phyloP scores from a whole-genome alignment of 176 grass and related monocot species.

The Juncus inflexus region DNA sequence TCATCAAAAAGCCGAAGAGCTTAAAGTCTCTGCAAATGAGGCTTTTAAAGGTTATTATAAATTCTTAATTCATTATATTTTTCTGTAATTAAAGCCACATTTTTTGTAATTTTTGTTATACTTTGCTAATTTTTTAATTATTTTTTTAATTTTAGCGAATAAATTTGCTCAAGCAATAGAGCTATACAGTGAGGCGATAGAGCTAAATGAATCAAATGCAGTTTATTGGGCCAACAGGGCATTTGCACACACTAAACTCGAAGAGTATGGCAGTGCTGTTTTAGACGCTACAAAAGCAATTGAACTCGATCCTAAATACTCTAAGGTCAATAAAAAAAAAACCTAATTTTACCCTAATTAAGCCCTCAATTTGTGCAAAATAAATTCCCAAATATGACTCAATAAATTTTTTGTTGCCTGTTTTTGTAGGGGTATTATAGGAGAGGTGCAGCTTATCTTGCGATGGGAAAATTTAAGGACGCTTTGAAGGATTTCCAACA shows the following conservation, averaged over 20 bases:
- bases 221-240: conserved; percentile 90
- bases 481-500: conserved; percentile 96
- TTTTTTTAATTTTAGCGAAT: conserved; percentile 44
- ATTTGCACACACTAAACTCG: conserved; percentile 80
- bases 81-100: neutral
- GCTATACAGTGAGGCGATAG: conserved; percentile 78
- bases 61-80: neutral
- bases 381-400: neutral
- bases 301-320: conserved; percentile 76
- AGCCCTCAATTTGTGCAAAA: neutral
- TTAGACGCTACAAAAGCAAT: conserved; percentile 82
- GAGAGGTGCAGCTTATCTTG: conserved; percentile 74
- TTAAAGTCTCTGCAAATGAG: conserved; percentile 69
- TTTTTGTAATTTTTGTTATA: conserved; percentile 16
- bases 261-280: conserved; percentile 89
- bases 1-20: conserved; percentile 60
- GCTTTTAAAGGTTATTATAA: conserved; percentile 66
- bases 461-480: conserved; percentile 97
- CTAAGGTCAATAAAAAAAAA: conserved; percentile 37
- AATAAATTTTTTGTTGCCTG: conserved; percentile 14
- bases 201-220: conserved; percentile 59
- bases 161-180: conserved; percentile 87
- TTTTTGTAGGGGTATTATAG: conserved; percentile 72
- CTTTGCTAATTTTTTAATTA: conserved; percentile 10
- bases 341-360: neutral